phyloP scores from a whole-genome alignment of 75 land plant genomes.

The Selaginella tamariscina region DNA sequence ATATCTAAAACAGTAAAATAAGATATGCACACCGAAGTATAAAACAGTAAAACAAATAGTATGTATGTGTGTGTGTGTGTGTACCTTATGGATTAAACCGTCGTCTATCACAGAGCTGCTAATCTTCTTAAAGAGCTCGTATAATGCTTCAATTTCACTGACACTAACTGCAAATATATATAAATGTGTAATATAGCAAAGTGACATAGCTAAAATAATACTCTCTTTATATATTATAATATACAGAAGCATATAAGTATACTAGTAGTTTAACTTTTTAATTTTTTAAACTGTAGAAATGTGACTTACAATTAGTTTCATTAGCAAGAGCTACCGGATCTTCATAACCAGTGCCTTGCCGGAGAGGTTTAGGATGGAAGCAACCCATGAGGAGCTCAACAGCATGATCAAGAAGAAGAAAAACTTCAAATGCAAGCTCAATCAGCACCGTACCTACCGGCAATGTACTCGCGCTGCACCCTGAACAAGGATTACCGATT shows the following conservation, averaged over 20 bases:
- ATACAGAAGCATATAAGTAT: no score
- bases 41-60: not conserved
- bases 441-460: no score
- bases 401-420: not conserved
- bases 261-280: no score
- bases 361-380: not conserved
- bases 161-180: conserved; percentile 30
- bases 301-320: not conserved
- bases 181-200: not conserved
- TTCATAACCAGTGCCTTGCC: not conserved
- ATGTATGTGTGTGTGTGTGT: no score
- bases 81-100: conserved; percentile 74
- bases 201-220: not conserved
- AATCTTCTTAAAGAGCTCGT: conserved; percentile 64
- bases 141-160: conserved; percentile 51
- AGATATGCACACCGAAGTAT: not conserved
- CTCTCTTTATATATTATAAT: no score
- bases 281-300: no score
- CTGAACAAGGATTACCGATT: no score
- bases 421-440: not conserved
- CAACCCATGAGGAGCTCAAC: not conserved
- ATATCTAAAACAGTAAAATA: not conserved
- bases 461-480: no score
- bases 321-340: not conserved
- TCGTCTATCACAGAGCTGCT: conserved; percentile 68